Conservation (phyloP, 2,329 filamentous ascomycete species). For the Geosmithia putterillii region DNA sequence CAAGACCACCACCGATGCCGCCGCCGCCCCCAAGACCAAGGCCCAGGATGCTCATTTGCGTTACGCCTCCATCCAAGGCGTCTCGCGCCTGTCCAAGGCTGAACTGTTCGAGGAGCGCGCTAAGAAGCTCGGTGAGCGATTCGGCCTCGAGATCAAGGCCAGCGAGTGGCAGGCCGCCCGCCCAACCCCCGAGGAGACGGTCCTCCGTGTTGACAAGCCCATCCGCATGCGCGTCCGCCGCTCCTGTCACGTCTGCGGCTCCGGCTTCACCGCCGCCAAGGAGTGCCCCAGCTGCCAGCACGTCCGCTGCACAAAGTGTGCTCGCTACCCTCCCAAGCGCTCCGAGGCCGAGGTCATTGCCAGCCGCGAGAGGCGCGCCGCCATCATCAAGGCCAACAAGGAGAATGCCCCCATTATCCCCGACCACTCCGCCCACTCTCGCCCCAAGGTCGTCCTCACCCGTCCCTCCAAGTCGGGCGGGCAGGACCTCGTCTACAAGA, state of each 20-base stretch:
- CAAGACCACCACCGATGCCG: too few relatives aligned
- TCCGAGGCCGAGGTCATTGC: constrained; percentile 41
- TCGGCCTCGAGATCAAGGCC: constrained; percentile 42
- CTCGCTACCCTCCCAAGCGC: constrained; percentile 58
- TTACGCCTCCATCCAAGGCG: constrained; percentile 16
- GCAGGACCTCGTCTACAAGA: constrained; percentile 61
- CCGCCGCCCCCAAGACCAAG: constrained; percentile 1
- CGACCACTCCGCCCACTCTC: constrained; percentile 29
- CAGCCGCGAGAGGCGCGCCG: constrained; percentile 37
- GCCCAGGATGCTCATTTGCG: constrained; percentile 9
- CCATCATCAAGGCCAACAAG: constrained; percentile 39
- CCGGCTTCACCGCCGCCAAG: constrained; percentile 60
- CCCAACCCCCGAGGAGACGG: constrained; percentile 35
- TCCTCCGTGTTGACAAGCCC: constrained; percentile 58
- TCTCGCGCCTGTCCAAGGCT: constrained; percentile 30
- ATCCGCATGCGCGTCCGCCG: constrained; percentile 69
- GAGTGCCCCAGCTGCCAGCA: constrained; percentile 70
- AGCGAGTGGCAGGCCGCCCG: constrained; percentile 31
- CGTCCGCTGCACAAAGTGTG: constrained; percentile 68
- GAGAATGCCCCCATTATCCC: constrained; percentile 41
- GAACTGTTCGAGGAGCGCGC: constrained; percentile 44
- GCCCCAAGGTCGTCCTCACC: constrained; percentile 39
- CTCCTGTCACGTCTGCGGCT: constrained; percentile 70
- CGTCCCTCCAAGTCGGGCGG: constrained; percentile 53
- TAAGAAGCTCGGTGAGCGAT: constrained; percentile 40